phyloP scores from a whole-genome alignment of 495 filamentous ascomycete species.

The Podospora pseudocomata region DNA sequence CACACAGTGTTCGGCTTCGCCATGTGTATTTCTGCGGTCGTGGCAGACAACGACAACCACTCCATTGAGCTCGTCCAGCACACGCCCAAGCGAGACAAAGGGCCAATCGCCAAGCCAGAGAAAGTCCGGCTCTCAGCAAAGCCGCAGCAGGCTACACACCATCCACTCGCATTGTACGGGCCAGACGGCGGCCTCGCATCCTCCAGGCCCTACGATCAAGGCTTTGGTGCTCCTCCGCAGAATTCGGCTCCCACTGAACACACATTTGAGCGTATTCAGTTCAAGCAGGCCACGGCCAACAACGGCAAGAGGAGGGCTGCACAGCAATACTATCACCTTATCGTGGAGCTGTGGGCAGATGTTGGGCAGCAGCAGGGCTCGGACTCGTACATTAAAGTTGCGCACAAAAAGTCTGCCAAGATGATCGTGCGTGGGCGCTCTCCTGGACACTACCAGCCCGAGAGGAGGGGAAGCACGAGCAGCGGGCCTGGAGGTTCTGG shows the following conservation, averaged over 20 bases:
- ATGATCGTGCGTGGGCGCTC: slow-evolving; percentile 94
- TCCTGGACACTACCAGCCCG: slow-evolving; percentile 88
- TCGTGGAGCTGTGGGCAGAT: slow-evolving; percentile 85
- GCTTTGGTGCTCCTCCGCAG: slow-evolving; percentile 36
- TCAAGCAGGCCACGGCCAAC: slow-evolving; percentile 94
- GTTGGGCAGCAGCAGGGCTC: slow-evolving; percentile 45
- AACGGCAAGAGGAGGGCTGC: slow-evolving; percentile 89
- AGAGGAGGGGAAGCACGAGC: slow-evolving; percentile 68
- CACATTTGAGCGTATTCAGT: slow-evolving; percentile 92
- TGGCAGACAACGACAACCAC: slow-evolving; percentile 74
- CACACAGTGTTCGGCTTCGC: slow-evolving; percentile 64
- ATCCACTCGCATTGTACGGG: slow-evolving; percentile 37
- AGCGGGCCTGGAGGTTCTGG: slow-evolving; percentile 65
- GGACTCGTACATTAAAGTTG: slow-evolving; percentile 69
- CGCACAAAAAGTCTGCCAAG: slow-evolving; percentile 69
- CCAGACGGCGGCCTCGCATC: slow-evolving; percentile 37
- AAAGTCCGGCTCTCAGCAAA: slow-evolving; percentile 67
- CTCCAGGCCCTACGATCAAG: slow-evolving; percentile 39
- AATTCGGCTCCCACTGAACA: slow-evolving; percentile 51
- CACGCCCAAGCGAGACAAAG: slow-evolving; percentile 92
- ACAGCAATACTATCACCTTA: slow-evolving; percentile 90
- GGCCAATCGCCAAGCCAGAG: slow-evolving; percentile 73
- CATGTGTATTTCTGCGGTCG: slow-evolving; percentile 83
- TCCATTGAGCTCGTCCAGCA: slow-evolving; percentile 86
- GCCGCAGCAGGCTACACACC: slow-evolving; percentile 49